Base-by-base conservation (phyloP, 1,284 basidiomycete genomes). In the Ceratobasidium sp. region DNA sequence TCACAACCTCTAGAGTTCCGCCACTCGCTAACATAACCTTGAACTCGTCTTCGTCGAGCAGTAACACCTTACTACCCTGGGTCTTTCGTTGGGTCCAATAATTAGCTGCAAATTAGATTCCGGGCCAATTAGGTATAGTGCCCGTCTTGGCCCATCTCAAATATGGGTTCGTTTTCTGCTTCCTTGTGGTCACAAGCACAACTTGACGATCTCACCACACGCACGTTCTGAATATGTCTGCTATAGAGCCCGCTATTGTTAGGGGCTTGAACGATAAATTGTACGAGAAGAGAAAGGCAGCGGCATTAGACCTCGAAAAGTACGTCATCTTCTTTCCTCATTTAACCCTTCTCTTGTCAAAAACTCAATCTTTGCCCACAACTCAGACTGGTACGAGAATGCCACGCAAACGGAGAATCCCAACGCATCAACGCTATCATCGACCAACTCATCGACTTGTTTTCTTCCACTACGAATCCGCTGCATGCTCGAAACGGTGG, bases 251-350 rank as follows among this genome's bases (percentile, higher is more conserved):
- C 49, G 77, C 79, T 45, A 81, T 81, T 58, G 75, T 79, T 56
- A 79, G 79, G 74, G 93, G 94, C 82, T 86, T 94, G 76, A 89
- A 93, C 71, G 93, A 94, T 88, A 93, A 94, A 86, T 91, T 94
- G 84, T 95, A 99, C 83, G 97, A 99, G 87, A 95, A 96, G 85
- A 91, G 98, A 78, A 99, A 99, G 86, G 92, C 94, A 10, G 95
- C 97, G 3, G 97, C 97, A 1, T 90, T 98, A 75, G 97, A 98
- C 78, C 89, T 99, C 67, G 97, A 99, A 86, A 97, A 96, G 94
- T 96, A 83, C 79, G 86, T 79, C 54, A 47, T 33, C 51, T 33
- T 39, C 61, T 65, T 49, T 47, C 78, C 76, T 47, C 63, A 73
- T 76, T 61, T 63, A 53, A 53, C 20, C 51, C 58, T 35, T 33